A percentile compares a stretch with the other conserved stretches of the same genome.
Evolutionary conservation across 2,329 filamentous ascomycete genomes (phyloP).

Genomic region (Colletotrichum lentis): DNA sequence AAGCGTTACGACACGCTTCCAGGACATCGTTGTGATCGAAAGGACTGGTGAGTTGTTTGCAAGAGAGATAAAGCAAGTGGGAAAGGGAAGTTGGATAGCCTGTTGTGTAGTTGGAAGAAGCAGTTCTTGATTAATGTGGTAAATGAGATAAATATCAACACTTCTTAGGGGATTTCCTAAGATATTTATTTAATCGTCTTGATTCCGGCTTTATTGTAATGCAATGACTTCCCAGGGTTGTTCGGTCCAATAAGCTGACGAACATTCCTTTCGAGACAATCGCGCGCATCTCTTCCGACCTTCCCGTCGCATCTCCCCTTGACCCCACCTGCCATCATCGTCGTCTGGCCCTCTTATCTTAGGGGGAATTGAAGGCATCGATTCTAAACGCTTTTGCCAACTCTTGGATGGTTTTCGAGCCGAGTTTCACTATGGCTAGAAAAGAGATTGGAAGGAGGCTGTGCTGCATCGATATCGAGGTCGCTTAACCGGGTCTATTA

Average conservation of each 20-base stretch:
- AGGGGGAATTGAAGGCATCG: too few relatives aligned
- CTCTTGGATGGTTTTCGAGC: not conserved
- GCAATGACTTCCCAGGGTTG: not conserved
- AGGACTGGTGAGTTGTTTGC: not conserved
- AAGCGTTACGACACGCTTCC: not conserved
- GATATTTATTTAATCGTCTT: not conserved
- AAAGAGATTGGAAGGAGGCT: conserved; percentile 8
- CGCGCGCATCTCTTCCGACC: not conserved
- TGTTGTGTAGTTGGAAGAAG: not conserved
- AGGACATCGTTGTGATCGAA: not conserved
- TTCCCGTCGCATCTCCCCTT: not conserved
- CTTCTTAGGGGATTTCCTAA: not conserved
- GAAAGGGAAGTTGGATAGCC: not conserved
- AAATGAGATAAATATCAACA: not conserved
- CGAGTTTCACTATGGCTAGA: not conserved
- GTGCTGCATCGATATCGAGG: not conserved
- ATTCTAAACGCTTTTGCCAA: not conserved
- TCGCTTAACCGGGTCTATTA: not conserved
- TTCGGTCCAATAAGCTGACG: not conserved
- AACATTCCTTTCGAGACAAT: not conserved
- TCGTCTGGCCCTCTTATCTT: not conserved
- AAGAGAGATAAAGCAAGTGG: not conserved
- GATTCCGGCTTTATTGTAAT: too few relatives aligned
- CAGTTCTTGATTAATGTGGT: not conserved
- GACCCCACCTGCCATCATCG: not conserved